Percentiles rank a stretch among this genome's conserved stretches.
Conservation (phyloP, 1,284 basidiomycete species). For the Cryptococcus sp. region DNA sequence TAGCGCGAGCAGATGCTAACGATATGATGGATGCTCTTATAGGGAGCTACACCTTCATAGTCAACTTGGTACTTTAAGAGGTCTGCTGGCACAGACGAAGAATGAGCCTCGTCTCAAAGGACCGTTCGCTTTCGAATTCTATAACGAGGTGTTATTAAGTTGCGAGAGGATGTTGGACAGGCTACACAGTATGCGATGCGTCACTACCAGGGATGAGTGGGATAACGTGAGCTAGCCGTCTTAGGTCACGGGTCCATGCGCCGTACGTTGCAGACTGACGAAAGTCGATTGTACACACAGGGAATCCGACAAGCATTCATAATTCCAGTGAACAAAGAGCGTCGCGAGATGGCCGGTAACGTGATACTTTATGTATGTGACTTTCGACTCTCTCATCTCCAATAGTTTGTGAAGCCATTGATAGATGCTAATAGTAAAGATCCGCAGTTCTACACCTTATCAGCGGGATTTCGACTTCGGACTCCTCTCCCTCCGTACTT, state of each 20-base stretch:
- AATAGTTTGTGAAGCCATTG: not conserved
- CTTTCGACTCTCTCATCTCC: not conserved
- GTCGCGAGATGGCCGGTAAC: constrained; percentile 85
- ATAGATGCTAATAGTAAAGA: not conserved
- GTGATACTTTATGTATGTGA: constrained; percentile 71
- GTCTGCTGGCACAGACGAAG: constrained; percentile 78
- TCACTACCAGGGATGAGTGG: constrained; percentile 89
- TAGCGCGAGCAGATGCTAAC: too few relatives aligned
- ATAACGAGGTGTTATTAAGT: constrained; percentile 78
- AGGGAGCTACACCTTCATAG: constrained; percentile 95
- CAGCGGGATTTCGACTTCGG: constrained; percentile 83
- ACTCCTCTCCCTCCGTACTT: constrained; percentile 91
- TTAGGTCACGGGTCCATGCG: too few relatives aligned
- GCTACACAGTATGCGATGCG: constrained; percentile 92
- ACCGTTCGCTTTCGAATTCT: constrained; percentile 79
- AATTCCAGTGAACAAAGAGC: constrained; percentile 78
- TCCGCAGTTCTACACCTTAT: constrained; percentile 71
- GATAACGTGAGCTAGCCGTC: constrained; percentile 43
- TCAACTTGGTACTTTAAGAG: constrained; percentile 79
- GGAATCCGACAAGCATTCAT: constrained; percentile 77
- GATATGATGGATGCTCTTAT: not conserved
- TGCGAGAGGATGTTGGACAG: constrained; percentile 83
- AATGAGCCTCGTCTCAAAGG: constrained; percentile 95
- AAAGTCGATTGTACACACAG: constrained; percentile 8
- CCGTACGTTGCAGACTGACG: too few relatives aligned